phyloP scores from a whole-genome alignment of 1,284 basidiomycete species.

The Cryptococcus sp. region DNA sequence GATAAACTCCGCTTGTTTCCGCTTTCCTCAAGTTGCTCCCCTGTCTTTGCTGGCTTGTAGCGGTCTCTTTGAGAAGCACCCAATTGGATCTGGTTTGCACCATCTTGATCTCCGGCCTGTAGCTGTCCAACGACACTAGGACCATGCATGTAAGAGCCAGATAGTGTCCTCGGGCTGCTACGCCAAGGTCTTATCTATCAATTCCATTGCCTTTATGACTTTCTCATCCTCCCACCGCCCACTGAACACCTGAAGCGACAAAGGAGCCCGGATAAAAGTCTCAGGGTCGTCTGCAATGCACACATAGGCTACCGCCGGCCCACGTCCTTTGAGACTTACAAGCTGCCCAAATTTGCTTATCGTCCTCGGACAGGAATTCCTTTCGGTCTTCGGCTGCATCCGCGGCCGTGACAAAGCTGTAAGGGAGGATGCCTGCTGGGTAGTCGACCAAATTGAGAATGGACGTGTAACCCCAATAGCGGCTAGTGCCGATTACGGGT shows the following conservation, averaged over 20 bases:
- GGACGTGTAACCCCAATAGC: conserved; percentile 60
- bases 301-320: conserved; percentile 1
- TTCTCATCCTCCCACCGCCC: conserved; percentile 31
- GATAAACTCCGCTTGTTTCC: too few relatives aligned
- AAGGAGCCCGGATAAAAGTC: conserved; percentile 22
- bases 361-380: conserved; percentile 58
- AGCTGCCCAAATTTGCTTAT: conserved; percentile 58
- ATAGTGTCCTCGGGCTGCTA: too few relatives aligned
- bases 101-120: too few relatives aligned
- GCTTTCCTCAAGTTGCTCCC: too few relatives aligned
- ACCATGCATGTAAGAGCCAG: too few relatives aligned
- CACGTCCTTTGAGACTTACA: conserved; percentile 56
- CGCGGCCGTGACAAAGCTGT: conserved; percentile 60
- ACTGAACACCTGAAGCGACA: conserved; percentile 24
- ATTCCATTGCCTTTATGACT: conserved; percentile 21
- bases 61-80: too few relatives aligned
- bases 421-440: conserved; percentile 67
- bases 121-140: too few relatives aligned
- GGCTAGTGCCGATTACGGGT: conserved; percentile 38
- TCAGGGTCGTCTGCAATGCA: conserved; percentile 13
- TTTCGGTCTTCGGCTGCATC: conserved; percentile 42
- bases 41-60: too few relatives aligned
- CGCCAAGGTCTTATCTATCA: background rate
- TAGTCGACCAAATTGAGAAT: conserved; percentile 72
- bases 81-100: too few relatives aligned